A percentile compares a stretch with the other conserved stretches of the same genome.
These are phyloP conservation scores for Gautieria morchelliformis DNA, from an alignment of 768 basidiomycete genomes.

Conservation along the genomic window DNA sequence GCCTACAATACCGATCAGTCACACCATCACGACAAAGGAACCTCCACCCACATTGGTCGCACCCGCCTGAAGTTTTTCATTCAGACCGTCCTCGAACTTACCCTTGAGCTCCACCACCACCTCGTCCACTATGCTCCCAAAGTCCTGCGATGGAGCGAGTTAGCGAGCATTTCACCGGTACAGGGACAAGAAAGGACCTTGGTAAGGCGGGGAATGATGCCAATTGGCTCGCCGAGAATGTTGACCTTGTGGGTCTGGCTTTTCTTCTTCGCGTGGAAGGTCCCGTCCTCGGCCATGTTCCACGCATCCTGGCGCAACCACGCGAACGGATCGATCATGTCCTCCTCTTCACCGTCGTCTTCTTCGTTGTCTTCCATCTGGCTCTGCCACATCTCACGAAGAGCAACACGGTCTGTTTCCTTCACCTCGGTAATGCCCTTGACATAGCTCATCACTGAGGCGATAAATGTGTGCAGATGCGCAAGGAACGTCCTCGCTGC, in stretches of 20 bases:
- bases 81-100: slow-evolving; percentile 43
- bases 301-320: not conserved
- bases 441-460: slow-evolving; percentile 38
- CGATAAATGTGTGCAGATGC: slow-evolving; percentile 40
- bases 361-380: slow-evolving; percentile 27
- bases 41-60: slow-evolving; percentile 33
- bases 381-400: slow-evolving; percentile 37
- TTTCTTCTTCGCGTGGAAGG: slow-evolving; percentile 13
- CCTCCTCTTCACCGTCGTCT: slow-evolving; percentile 17
- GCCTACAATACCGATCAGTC: slow-evolving; percentile 16
- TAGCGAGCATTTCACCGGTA: not conserved
- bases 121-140: slow-evolving; percentile 33
- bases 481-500: slow-evolving; percentile 32
- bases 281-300: not conserved
- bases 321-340: slow-evolving; percentile 9
- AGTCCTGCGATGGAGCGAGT: slow-evolving; percentile 29
- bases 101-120: slow-evolving; percentile 38
- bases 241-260: slow-evolving; percentile 31
- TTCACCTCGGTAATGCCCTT: slow-evolving; percentile 45
- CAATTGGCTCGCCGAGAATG: slow-evolving; percentile 30
- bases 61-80: slow-evolving; percentile 47
- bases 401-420: slow-evolving; percentile 34
- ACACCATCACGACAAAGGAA: slow-evolving; percentile 2
- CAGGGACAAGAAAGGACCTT: slow-evolving; percentile 21
- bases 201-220: slow-evolving; percentile 37